phyloP scores from a whole-genome alignment of 2,329 filamentous ascomycete species.

The Calonectria hongkongensis region DNA sequence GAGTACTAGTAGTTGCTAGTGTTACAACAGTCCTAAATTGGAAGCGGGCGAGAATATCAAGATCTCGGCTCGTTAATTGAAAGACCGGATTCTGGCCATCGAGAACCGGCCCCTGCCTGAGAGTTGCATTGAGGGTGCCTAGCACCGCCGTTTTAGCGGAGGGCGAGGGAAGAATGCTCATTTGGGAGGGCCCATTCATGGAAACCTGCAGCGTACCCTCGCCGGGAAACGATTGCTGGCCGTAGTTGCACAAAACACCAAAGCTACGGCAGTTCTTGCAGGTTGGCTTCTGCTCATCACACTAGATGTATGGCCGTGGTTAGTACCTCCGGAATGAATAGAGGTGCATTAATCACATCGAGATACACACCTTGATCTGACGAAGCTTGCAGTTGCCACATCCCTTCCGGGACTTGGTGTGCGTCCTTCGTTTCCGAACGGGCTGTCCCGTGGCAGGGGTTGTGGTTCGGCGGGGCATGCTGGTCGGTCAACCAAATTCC shows the following conservation, averaged over 20 bases:
- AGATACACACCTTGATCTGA: background rate
- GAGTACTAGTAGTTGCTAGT: background rate
- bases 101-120: background rate
- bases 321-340: background rate
- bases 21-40: slow-evolving; percentile 16
- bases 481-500: background rate
- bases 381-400: slow-evolving; percentile 21
- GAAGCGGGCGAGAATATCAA: slow-evolving; percentile 12
- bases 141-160: slow-evolving; percentile 3
- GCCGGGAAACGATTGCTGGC: slow-evolving; percentile 7
- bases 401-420: slow-evolving; percentile 18
- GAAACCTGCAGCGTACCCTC: slow-evolving; percentile 14
- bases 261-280: slow-evolving; percentile 16
- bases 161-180: slow-evolving; percentile 8
- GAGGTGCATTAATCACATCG: background rate
- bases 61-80: slow-evolving; percentile 7
- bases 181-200: slow-evolving; percentile 4
- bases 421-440: slow-evolving; percentile 14
- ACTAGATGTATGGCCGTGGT: background rate
- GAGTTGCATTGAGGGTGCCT: slow-evolving; percentile 2
- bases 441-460: background rate
- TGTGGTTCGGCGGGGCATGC: slow-evolving; percentile 4
- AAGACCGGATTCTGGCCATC: slow-evolving; percentile 1
- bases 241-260: slow-evolving; percentile 15
- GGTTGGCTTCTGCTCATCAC: slow-evolving; percentile 22